Conservation (phyloP, 352 stramenopile genomes). For the Pythium scleroteichum region DNA sequence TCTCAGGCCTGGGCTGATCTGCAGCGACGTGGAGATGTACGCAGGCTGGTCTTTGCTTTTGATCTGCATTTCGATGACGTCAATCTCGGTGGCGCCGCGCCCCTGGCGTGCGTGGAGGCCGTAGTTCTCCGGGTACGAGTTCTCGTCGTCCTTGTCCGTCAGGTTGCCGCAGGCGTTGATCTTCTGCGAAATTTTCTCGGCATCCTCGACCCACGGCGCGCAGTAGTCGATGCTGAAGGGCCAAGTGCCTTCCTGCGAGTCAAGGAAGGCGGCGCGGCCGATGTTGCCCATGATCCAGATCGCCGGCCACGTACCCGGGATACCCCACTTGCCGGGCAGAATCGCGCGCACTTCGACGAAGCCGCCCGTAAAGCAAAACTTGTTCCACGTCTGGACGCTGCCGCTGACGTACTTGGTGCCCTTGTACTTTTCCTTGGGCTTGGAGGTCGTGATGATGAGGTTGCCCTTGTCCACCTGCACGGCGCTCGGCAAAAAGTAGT, state of each 20-base stretch:
- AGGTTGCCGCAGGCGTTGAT: conserved; percentile 94
- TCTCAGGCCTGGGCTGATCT: conserved; percentile 85
- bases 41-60: conserved; percentile 84
- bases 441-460: conserved; percentile 91
- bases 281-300: conserved; percentile 99
- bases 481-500: conserved; percentile 94
- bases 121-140: conserved; percentile 86
- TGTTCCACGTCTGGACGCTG: conserved; percentile 98
- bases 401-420: conserved; percentile 86
- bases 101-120: conserved; percentile 90
- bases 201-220: conserved; percentile 78
- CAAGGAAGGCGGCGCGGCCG: conserved; percentile 93
- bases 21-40: conserved; percentile 93
- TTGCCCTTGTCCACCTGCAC: conserved; percentile 93
- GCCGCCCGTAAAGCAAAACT: conserved; percentile 98
- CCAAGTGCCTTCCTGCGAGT: conserved; percentile 94
- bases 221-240: conserved; percentile 97
- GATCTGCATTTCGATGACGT: conserved; percentile 93
- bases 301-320: conserved; percentile 95
- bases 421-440: conserved; percentile 80
- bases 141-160: conserved; percentile 91
- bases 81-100: conserved; percentile 96
- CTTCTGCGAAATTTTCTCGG: conserved; percentile 90
- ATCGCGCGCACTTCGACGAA: conserved; percentile 95
- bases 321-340: conserved; percentile 93